Evolutionary conservation across 768 basidiomycete species (phyloP).

Genomic region (Tulasnella sp.): DNA sequence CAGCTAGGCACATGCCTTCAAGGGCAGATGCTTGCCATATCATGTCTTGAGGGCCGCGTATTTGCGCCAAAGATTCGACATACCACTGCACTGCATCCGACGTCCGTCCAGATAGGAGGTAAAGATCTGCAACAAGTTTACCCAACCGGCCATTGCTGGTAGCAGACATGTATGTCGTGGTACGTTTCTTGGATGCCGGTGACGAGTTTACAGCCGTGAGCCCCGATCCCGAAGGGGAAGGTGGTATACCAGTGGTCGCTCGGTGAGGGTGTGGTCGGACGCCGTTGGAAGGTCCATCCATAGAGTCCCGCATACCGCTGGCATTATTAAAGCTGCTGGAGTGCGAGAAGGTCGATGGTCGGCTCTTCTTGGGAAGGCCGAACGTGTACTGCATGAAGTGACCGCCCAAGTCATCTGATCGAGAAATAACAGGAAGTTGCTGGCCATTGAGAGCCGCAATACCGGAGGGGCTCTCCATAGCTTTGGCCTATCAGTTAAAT

Average conservation of each 20-base stretch:
- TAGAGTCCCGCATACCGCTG: neutral
- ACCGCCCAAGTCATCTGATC: constrained; percentile 4
- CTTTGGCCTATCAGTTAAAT: constrained; percentile 53
- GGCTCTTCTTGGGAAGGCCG: neutral
- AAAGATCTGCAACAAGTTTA: constrained; percentile 86
- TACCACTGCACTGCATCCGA: constrained; percentile 81
- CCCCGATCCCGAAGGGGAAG: neutral
- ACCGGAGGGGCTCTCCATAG: constrained; percentile 76
- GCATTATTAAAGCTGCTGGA: neutral
- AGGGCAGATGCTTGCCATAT: constrained; percentile 87
- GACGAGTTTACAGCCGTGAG: neutral
- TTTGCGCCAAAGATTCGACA: constrained; percentile 72
- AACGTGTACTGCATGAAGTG: constrained; percentile 27
- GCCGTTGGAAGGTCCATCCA: neutral
- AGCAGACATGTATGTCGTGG: neutral
- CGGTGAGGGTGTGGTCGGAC: constrained; percentile 45
- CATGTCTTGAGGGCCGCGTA: constrained; percentile 68
- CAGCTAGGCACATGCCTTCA: constrained; percentile 78
- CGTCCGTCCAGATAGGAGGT: constrained; percentile 78
- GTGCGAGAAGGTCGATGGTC: neutral
- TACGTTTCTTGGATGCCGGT: constrained; percentile 1
- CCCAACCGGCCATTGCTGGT: constrained; percentile 66
- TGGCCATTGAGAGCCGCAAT: constrained; percentile 67
- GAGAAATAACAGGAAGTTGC: constrained; percentile 39
- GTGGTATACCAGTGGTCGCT: neutral